Base-by-base conservation (phyloP, 495 filamentous ascomycete genomes). In the Aspergillus saccharolyticus region DNA sequence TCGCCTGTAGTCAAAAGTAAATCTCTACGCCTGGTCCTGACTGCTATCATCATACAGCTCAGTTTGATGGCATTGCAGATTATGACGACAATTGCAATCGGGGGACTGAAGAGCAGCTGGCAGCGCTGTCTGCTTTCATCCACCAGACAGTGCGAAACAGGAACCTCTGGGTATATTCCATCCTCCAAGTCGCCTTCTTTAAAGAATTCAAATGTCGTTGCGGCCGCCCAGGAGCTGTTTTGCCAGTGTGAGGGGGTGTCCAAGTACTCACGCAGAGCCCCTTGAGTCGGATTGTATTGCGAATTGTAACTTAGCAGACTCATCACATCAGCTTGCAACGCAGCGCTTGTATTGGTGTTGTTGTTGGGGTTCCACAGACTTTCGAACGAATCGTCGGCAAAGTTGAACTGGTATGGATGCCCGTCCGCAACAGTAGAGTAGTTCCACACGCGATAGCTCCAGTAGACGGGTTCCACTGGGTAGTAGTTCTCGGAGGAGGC, bases 1-100 rank as follows among this genome's bases (percentile, higher is more conserved):
- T 67, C 65, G 14, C 65, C 65, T 15, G 59, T 18, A 0, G 62
- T 67, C 28, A 60, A 9, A 15, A 67, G 44, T 2, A 59, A 21
- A 3, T 55, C 46, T 1, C 55, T 39, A 6, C 61, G 54, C 1
- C 21, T 21, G 15, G 20, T 25, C 4, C 49, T 46, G 5, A 53
- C 53, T 0, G 51, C 42, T 0, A 63, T 5, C 0, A 43, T 46
- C 24, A 58, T 63, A 20, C 56, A 62, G 10, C 56, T 12, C 1
- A 62, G 3, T 22, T 67, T 67, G 48, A 63, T 53, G 5, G 52
- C 8, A 25, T 63, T 63, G 25, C 57, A 59, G 1, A 28, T 8
- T n/a, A 59, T 49, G 22, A 59, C 51, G 18, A 54, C 24, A 2
- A 59, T 16, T 7, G 22, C 42, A 20, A 59, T 59, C 7, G 45